Evolutionary conservation across 768 basidiomycete genomes (phyloP), one percentile per base, ranked within the genome.

Genomic region (Lactifluus echinatus): DNA sequence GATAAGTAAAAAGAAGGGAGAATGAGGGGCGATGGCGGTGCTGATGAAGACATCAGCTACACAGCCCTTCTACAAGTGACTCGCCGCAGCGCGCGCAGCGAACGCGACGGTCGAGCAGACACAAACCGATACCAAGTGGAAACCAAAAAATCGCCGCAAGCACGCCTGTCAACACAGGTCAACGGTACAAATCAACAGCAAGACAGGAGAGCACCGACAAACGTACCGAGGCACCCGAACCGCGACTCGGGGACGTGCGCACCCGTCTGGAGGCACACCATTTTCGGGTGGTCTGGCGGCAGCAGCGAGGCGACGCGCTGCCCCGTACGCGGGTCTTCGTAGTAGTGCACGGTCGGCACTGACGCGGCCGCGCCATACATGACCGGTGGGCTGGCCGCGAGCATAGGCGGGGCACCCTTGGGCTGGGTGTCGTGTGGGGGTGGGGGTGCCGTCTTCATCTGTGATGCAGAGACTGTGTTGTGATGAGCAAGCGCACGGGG

Each of bases 101-200:
- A 28, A 87, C 84, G 49, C 76, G 72, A 43, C 85, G 77, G 68
- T 93, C 90, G 24, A 93, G 74, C 8, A 92, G 69, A 65, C 90
- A 93, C 5, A 86, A 72, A 2, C 82, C 87, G 37, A 93, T 76
- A 4, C 90, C 90, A 0, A 91, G 70, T 3, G 90, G 90, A 73
- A 93, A 93, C 89, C 88, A 92, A 57, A 92, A 73, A 24, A 93
- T 72, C 4, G 90, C 89, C 8, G 86, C 86, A n/a, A 93, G 71
- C 31, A 92, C 70, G 53, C 89, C 89, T 89, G 59, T 28, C n/a
- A 5, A 28, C 37, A 24, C 55, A 37, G n/a, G n/a, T n/a, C n/a
- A n/a, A n/a, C n/a, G n/a, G n/a, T n/a, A n/a, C n/a, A n/a, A n/a
- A 11, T 47, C 1, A 23, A 21, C n/a, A 15, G 21, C 6, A 15